Conservation (phyloP, 2,329 filamentous ascomycete species). For the Aotearoamyces nothofagi region DNA sequence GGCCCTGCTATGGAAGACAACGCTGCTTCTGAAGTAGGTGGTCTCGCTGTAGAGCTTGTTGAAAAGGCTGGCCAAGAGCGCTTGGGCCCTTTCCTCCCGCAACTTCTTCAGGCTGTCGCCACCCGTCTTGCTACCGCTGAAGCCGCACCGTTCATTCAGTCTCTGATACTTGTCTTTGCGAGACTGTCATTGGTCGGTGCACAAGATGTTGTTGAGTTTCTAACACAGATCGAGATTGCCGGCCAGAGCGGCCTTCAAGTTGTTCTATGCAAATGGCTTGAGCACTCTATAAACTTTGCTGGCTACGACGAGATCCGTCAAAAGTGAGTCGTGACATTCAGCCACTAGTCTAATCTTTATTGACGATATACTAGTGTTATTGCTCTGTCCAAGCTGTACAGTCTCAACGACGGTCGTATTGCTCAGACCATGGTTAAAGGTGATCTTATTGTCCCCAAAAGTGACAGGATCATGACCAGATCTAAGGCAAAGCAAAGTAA, state of each 20-base stretch:
- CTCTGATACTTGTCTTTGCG: conserved; percentile 87
- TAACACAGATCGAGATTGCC: conserved; percentile 69
- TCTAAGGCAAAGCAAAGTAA: conserved; percentile 74
- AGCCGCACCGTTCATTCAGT: conserved; percentile 85
- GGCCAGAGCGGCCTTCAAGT: conserved; percentile 73
- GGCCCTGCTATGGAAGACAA: conserved; percentile 78
- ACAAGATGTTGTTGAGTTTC: conserved; percentile 80
- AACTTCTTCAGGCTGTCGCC: conserved; percentile 80
- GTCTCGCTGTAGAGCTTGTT: conserved; percentile 83
- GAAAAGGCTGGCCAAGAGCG: conserved; percentile 88
- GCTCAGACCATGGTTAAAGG: conserved; percentile 75
- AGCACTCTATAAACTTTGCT: conserved; percentile 94
- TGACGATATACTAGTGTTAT: conserved; percentile 50
- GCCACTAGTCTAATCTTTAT: conserved; percentile 6
- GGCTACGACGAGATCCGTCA: conserved; percentile 95
- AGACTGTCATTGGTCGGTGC: conserved; percentile 74
- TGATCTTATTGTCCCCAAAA: conserved; percentile 69
- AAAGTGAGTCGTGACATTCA: conserved; percentile 48
- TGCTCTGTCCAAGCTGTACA: conserved; percentile 81
- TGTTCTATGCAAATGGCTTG: conserved; percentile 88
- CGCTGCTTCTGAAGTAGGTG: conserved; percentile 89
- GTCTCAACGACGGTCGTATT: conserved; percentile 68
- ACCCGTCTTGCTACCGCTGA: conserved; percentile 69
- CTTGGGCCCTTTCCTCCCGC: conserved; percentile 77
- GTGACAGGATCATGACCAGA: conserved; percentile 81